Base-by-base conservation (phyloP, 2,329 filamentous ascomycete species). In the Penicillium polonicum region DNA sequence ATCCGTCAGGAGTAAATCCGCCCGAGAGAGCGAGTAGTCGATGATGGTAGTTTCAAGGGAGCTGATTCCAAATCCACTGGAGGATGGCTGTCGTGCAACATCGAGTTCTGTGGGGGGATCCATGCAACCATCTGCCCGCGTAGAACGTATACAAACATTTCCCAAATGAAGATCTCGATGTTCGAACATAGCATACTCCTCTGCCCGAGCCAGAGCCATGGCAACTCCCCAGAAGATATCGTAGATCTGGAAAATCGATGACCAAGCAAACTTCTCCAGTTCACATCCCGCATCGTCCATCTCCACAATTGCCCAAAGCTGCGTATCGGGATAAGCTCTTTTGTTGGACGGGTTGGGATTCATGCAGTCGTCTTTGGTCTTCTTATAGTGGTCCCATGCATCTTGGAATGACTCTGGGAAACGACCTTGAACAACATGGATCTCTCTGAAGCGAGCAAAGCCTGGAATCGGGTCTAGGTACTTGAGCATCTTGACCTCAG, bases 161-260 rank as follows among this genome's bases (percentile, higher is more conserved):
- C 85, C 85, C 36, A 86, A 76, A 70, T 88, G 86, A 4, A 88
- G 72, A 71, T 88, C 86, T 21, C 86, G 82, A 69, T 88, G 86
- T 76, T 88, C 86, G 65, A 88, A 88, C 51, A 79, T 72, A 6
- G 82, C 80, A 53, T 79, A 80, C 65, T 83, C 79, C 68, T 88
- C 86, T 10, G 83, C 86, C 58, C 85, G 82, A 17, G 82, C 85
- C 10, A 88, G 72, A 2, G 83, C 81, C 64, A 86, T 76, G 8
- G 82, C 82, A n/a, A 86, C 83, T 17, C 84, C 82, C 86, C 85
- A 88, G 72, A 88, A 88, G 1, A 88, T 80, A 67, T 88, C 85
- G 75, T 84, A 87, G 2, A 83, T 77, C 60, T 82, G 77, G 57
- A 78, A 79, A 5, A 75, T 70, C 0, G 76, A 77, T 2, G 70